Evolutionary conservation across 2,329 filamentous ascomycete species (phyloP), one percentile per base, ranked within the genome.

Genomic region (Phialemonium atrogriseum): DNA sequence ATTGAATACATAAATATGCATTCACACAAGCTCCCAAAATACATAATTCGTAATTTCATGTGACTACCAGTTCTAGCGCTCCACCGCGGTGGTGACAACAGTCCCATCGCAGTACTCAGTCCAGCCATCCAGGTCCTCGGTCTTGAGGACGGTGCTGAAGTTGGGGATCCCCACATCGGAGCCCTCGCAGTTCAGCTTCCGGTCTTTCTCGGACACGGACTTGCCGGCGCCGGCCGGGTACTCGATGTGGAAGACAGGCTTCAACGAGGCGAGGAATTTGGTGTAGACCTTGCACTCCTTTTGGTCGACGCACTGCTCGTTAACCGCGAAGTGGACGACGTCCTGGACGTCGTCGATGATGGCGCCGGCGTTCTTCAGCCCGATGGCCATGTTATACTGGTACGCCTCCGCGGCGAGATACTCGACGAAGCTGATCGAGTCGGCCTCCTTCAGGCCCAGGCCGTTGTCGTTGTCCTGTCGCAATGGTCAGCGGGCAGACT

Each of bases 361-460:
- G 26, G 58, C 62, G 10, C 63, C 73, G 2, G 73, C 75, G 47
- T 84, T 85, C 58, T 85, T 84, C 34, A 85, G 62, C 1, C 80
- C 80, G 9, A 76, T 64, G 1, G 73, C 65, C 49, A 85, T 57
- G 37, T 72, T 71, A 26, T 66, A 62, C 6, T 53, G 50, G 24
- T 61, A 55, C 3, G 79, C 70, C 44, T 71, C 60, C 10, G 51
- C 45, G 5, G 77, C 66, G n/a, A 85, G 66, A 52, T 73, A 84
- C 9, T 58, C 58, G 30, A 84, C 56, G 48, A 66, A 84, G 36
- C 68, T 54, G 34, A 79, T 57, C 1, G 77, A 64, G 43, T 80
- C 70, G 1, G 58, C 49, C 22, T 62, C 35, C 1, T 71, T 81
- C 14, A 84, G 61, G 14, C 50, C 58, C 11, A 84, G 59, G 2